Conservation (phyloP, 352 stramenopile genomes). For the Pythium myriotylum region DNA sequence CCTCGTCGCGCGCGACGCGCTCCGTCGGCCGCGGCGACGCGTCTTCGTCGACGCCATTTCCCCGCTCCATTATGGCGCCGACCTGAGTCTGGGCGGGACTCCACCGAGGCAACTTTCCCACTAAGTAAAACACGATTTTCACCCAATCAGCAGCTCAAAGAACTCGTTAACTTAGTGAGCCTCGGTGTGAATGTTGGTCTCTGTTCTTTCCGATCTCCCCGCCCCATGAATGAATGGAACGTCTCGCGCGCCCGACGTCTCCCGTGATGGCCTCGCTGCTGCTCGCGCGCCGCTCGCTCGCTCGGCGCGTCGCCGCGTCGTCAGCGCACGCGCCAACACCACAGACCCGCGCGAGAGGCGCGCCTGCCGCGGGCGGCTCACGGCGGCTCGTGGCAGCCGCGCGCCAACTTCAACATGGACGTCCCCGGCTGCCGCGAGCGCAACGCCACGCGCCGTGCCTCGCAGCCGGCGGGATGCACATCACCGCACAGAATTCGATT, state of each 20-base stretch:
- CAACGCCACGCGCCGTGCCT: not conserved
- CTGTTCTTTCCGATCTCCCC: not conserved
- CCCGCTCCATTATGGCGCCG: constrained; percentile 10
- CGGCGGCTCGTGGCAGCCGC: not conserved
- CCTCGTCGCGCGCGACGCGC: not conserved
- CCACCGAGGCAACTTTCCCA: not conserved
- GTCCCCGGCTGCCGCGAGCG: not conserved
- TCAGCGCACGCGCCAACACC: too few relatives aligned
- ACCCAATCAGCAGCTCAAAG: constrained; percentile 1
- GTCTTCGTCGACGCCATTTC: constrained; percentile 3
- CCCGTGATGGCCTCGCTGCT: not conserved
- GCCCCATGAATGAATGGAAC: constrained; percentile 11
- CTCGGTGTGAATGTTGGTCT: not conserved
- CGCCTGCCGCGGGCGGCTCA: too few relatives aligned
- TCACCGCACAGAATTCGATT: too few relatives aligned
- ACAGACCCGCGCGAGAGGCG: too few relatives aligned
- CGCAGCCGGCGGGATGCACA: not conserved
- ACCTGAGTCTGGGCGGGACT: not conserved
- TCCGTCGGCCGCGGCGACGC: not conserved
- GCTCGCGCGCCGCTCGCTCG: not conserved
- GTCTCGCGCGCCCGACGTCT: not conserved
- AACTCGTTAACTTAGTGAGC: not conserved
- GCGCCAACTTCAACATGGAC: constrained; percentile 3
- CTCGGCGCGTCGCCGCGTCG: not conserved
- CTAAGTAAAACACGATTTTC: not conserved